A percentile compares a stretch with the other conserved stretches of the same genome.
These are phyloP conservation scores for Apiospora hydei DNA, from an alignment of 2,329 filamentous ascomycete genomes.

Conservation along the genomic window DNA sequence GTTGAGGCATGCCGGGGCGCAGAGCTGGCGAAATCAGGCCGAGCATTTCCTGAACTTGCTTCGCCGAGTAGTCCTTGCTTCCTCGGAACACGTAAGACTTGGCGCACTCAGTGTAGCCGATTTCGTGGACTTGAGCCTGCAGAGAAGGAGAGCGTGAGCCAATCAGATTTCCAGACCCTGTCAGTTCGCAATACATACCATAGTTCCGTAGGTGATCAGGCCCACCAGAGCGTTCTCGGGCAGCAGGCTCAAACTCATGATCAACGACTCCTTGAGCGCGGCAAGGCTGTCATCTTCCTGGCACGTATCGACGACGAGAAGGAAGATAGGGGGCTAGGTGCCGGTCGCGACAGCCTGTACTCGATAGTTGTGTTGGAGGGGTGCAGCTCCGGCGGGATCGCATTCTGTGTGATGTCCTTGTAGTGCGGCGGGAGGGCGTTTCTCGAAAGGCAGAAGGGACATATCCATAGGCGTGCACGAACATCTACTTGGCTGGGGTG, in stretches of 20 bases:
- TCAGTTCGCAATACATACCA: slow-evolving; percentile 62
- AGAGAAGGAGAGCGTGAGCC: slow-evolving; percentile 17
- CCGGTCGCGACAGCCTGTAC: slow-evolving; percentile 80
- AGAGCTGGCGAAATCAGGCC: slow-evolving; percentile 77
- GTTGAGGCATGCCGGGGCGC: slow-evolving; percentile 76
- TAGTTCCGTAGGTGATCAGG: slow-evolving; percentile 88
- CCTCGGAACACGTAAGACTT: slow-evolving; percentile 99
- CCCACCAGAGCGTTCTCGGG: slow-evolving; percentile 84
- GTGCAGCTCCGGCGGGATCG: slow-evolving; percentile 84
- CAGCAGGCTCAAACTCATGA: slow-evolving; percentile 84
- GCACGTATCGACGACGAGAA: slow-evolving; percentile 88
- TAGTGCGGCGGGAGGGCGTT: slow-evolving; percentile 86
- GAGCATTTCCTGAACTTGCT: slow-evolving; percentile 99
- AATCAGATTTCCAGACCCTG: background rate
- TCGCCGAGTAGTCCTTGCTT: slow-evolving; percentile 96
- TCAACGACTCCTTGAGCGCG: slow-evolving; percentile 83
- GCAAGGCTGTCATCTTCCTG: slow-evolving; percentile 87
- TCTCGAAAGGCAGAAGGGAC: slow-evolving; percentile 84
- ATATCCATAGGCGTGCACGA: slow-evolving; percentile 85
- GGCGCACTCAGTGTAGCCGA: slow-evolving; percentile 96
- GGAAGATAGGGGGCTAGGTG: slow-evolving; percentile 88
- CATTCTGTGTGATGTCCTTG: slow-evolving; percentile 86
- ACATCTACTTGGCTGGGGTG: slow-evolving; percentile 77
- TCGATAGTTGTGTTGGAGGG: slow-evolving; percentile 88
- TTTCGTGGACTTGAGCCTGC: slow-evolving; percentile 93